Conservation (phyloP, 2,329 filamentous ascomycete species). For the Pestalotiopsis sp. region DNA sequence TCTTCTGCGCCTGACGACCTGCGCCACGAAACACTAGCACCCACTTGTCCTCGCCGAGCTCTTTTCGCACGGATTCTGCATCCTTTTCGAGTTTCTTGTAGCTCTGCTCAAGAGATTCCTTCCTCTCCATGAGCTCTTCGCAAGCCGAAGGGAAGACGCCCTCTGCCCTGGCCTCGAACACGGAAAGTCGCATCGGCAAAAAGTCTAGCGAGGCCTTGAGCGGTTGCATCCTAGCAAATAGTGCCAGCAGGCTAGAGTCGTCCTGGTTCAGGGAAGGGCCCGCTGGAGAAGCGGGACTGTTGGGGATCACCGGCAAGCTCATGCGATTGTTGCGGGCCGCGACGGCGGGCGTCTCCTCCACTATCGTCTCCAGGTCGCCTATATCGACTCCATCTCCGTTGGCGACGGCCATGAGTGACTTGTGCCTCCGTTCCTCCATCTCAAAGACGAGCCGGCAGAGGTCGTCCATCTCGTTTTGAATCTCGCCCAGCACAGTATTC, state of each 20-base stretch:
- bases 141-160: slow-evolving; percentile 86
- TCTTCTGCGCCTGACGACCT: slow-evolving; percentile 88
- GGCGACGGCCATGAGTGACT: slow-evolving; percentile 65
- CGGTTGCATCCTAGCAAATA: slow-evolving; percentile 96
- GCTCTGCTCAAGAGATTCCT: slow-evolving; percentile 74
- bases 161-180: slow-evolving; percentile 79
- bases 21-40: slow-evolving; percentile 93
- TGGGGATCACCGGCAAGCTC: slow-evolving; percentile 66
- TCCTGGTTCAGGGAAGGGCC: slow-evolving; percentile 67
- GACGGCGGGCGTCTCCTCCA: slow-evolving; percentile 76
- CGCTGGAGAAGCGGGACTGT: slow-evolving; percentile 63
- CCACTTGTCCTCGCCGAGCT: slow-evolving; percentile 95
- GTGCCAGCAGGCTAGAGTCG: slow-evolving; percentile 82
- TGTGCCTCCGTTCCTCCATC: slow-evolving; percentile 95
- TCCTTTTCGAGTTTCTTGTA: slow-evolving; percentile 90
- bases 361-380: slow-evolving; percentile 87
- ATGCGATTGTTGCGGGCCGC: slow-evolving; percentile 64
- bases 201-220: slow-evolving; percentile 92
- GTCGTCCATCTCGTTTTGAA: slow-evolving; percentile 82
- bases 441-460: slow-evolving; percentile 85
- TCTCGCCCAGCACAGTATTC: slow-evolving; percentile 91
- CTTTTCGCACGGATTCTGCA: slow-evolving; percentile 84
- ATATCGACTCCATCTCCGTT: slow-evolving; percentile 74
- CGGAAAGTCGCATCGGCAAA: slow-evolving; percentile 87
- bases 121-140: slow-evolving; percentile 79